Conservation (phyloP, 805 yeast genomes). For the Martiniozyma abietophila region DNA sequence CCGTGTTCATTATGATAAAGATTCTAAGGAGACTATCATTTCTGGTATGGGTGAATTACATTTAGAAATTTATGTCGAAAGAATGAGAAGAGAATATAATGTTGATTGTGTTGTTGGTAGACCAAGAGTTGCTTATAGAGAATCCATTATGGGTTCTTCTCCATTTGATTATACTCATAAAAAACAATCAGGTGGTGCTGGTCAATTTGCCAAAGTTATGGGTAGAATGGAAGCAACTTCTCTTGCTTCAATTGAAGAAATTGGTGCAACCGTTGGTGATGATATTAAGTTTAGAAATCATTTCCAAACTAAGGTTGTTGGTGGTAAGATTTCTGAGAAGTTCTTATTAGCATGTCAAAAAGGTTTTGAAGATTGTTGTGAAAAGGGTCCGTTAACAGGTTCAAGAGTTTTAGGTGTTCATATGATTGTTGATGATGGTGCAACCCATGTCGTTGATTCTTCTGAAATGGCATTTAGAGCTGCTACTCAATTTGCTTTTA, state of each 20-base stretch:
- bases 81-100: conserved; percentile 95
- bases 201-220: conserved; percentile 95
- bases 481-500: conserved; percentile 88
- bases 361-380: conserved; percentile 91
- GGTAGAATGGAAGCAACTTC: conserved; percentile 51
- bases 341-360: conserved; percentile 87
- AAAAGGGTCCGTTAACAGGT: conserved; percentile 95
- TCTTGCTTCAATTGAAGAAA: conserved; percentile 43
- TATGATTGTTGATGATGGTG: conserved; percentile 96
- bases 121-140: conserved; percentile 98
- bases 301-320: conserved; percentile 83
- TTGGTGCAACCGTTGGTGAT: conserved; percentile 23
- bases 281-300: conserved; percentile 41
- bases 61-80: conserved; percentile 93
- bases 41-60: conserved; percentile 96
- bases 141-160: conserved; percentile 66
- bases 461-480: conserved; percentile 91
- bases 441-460: conserved; percentile 93
- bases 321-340: conserved; percentile 96
- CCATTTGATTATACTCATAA: conserved; percentile 91
- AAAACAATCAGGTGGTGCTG: conserved; percentile 99
- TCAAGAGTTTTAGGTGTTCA: conserved; percentile 87
- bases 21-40: conserved; percentile 88
- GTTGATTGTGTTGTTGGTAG: conserved; percentile 93
- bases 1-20: conserved; percentile 81